Evolutionary conservation across 768 basidiomycete species (phyloP).

Genomic region (Solioccasus polychromus): DNA sequence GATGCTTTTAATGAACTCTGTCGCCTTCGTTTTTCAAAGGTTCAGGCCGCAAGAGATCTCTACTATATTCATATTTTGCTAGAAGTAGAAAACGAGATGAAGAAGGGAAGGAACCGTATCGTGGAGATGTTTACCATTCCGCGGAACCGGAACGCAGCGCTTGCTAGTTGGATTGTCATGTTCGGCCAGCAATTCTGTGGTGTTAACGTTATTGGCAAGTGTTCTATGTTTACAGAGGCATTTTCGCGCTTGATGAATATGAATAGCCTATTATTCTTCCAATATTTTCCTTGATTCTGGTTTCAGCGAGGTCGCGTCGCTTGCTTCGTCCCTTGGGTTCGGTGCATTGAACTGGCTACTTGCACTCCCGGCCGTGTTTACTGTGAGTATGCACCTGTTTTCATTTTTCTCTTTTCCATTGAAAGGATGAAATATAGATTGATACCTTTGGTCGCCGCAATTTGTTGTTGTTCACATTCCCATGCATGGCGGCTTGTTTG

Average conservation of each 20-base stretch:
- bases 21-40: conserved; percentile 62
- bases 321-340: conserved; percentile 67
- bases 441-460: conserved; percentile 77
- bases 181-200: conserved; percentile 85
- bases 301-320: conserved; percentile 50
- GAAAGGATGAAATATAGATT: conserved; percentile 40
- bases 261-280: conserved; percentile 74
- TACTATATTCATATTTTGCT: conserved; percentile 77
- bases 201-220: conserved; percentile 57
- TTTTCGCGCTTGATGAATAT: not conserved
- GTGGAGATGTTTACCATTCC: conserved; percentile 73
- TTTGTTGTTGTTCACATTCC: conserved; percentile 74
- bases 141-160: conserved; percentile 63
- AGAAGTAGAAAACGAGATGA: conserved; percentile 59
- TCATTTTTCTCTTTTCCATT: conserved; percentile 6
- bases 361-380: conserved; percentile 63
- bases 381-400: conserved; percentile 30
- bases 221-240: not conserved
- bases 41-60: conserved; percentile 80
- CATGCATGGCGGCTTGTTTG: conserved; percentile 74
- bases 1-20: conserved; percentile 65
- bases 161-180: conserved; percentile 67
- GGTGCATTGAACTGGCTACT: conserved; percentile 65
- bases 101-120: conserved; percentile 53
- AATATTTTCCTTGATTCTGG: conserved; percentile 65